These are phyloP conservation scores for Nannochloris sp. DNA, from an alignment of 139 green algal genomes.

Conservation along the genomic window DNA sequence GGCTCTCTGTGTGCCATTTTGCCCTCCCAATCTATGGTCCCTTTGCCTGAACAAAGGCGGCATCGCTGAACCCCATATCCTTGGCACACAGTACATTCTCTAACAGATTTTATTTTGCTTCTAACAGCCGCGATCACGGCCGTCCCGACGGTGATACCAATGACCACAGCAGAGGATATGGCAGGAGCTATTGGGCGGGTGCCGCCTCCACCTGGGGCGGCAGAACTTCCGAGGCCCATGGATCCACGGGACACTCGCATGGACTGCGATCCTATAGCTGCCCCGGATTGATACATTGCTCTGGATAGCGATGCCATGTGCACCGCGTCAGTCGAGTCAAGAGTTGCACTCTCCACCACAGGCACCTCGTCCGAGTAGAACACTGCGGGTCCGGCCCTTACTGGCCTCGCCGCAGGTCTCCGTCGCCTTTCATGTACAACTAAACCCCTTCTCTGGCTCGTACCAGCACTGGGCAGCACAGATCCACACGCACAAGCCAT, in stretches of 20 bases:
- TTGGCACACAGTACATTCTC: conserved; percentile 18
- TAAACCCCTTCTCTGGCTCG: too few species aligned
- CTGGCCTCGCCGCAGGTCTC: too few species aligned
- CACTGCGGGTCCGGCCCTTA: too few species aligned
- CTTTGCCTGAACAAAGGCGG: conserved; percentile 24
- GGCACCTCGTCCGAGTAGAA: too few species aligned
- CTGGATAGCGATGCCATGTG: neutral
- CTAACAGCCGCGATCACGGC: conserved; percentile 19
- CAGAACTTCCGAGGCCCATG: neutral
- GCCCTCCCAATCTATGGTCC: conserved; percentile 28
- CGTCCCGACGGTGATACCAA: conserved; percentile 16
- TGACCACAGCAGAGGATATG: conserved; percentile 6
- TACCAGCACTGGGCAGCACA: too few species aligned
- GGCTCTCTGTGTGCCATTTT: conserved; percentile 30
- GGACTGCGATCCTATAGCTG: neutral
- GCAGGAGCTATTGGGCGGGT: neutral
- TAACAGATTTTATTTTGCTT: conserved; percentile 12
- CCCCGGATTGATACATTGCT: conserved; percentile 1
- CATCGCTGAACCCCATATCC: conserved; percentile 34
- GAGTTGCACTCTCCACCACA: too few species aligned
- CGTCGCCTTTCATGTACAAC: too few species aligned
- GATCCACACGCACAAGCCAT: too few species aligned
- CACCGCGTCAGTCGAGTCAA: neutral
- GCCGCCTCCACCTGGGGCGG: neutral
- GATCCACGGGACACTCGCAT: neutral